Base-by-base conservation (phyloP, 75 land plant species). In the Ceratopteris richardii region DNA sequence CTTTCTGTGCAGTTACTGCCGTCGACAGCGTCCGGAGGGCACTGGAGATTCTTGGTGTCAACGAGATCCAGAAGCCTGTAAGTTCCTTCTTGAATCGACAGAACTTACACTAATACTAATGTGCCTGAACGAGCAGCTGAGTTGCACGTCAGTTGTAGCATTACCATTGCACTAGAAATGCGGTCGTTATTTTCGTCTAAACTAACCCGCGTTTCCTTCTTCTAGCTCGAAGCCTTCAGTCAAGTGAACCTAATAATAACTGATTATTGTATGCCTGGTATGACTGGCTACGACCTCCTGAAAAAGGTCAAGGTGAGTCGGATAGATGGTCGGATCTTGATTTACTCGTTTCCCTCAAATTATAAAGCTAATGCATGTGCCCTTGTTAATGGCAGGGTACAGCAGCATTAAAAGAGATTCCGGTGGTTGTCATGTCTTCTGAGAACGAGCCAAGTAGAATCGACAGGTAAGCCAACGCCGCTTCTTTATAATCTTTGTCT, bases 221-320 rank as follows among this genome's bases (percentile, higher is more conserved):
- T 3, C 9, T 9, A 33, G 3, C 37, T 4, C 7, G 37, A 9
- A 33, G 37, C 37, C 9, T 3, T 4, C 0, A 29, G 70, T 44
- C 68, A 79, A 31, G 79, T 90, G 70, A 83, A 77, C 51, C 54
- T 90, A 64, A 83, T 90, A 17, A 80, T 90, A 29, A 86, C 96
- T 17, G 96, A 90, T 62, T 90, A 86, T 58, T 80, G 78, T 48
- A 90, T 90, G 96, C 96, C 96, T n/a, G 90, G 69, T 42, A 90
- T 90, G 96, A 76, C 87, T 9, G 96, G 96, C 0, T 86, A 76
- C 44, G 96, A 90, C 18, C 80, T 90, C 13, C 82, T 90, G 19
- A 90, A 86, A 53, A 76, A 29, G 61, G 63, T 90, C 31, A 90
- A 90, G 83, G 96, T 86, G 56, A 29, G 46, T 9, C 3, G 9